Base-by-base conservation (phyloP, 1,139 yeast species). In the Lodderomyces metapsilosis region DNA sequence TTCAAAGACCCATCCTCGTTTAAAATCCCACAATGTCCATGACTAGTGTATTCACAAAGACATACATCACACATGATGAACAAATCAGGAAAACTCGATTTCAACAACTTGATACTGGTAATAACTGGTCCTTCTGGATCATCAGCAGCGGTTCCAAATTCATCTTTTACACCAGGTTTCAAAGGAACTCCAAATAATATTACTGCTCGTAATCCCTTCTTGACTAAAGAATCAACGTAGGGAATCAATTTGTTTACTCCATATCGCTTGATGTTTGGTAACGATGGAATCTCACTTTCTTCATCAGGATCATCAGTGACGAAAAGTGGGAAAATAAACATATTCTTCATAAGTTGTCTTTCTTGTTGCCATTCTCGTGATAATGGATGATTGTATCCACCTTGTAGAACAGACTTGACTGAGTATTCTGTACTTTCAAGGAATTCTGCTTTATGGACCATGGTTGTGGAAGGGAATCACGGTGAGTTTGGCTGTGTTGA, bases 41-140 rank as follows among this genome's bases (percentile, higher is more conserved):
- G 98, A 42, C 84, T 77, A 6, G 99, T 92, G 64, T 89, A 92
- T 66, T 92, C 99, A 68, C 99, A 92, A 44, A 92, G 70, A 64
- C 99, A 92, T 20, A 92, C 98, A 59, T 92, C 99, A 59, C 96
- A 88, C 76, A 91, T 80, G 49, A 92, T 80, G 60, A 82, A 92
- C 47, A 92, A 73, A 34, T 80, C 85, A 4, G 98, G 98, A 65
- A 86, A 89, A 28, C 76, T 68, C 37, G 64, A 52, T 46, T 74
- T 75, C 46, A 92, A 74, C 2, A 77, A 72, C 57, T 81, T 84
- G 54, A 87, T 83, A 22, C 92, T 85, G 47, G 63, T 74, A 51
- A 92, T 91, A 4, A 92, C 98, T 2, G 98, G 98, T 0, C 98
- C 98, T 28, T 87, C 76, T 34, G 97, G 97, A 63, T 91, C 96